Conservation (phyloP, 805 yeast genomes). For the Candida dendrica region DNA sequence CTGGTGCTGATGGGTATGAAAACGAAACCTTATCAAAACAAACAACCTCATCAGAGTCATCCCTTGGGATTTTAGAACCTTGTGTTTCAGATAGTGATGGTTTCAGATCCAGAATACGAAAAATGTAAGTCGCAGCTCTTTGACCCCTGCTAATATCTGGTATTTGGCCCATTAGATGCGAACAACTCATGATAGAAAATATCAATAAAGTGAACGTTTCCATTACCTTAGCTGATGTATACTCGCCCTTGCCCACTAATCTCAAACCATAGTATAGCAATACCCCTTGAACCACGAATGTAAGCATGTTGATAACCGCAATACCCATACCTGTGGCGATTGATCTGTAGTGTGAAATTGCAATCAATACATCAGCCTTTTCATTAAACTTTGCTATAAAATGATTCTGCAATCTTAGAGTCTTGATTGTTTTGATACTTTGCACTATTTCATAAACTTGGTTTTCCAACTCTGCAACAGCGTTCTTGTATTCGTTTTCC, state of each 20-base stretch:
- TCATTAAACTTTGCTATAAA: constrained; percentile 35
- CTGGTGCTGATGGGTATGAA: constrained; percentile 33
- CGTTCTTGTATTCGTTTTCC: constrained; percentile 55
- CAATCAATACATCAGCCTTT: constrained; percentile 25
- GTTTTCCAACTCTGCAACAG: constrained; percentile 48
- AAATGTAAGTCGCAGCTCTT: constrained; percentile 54
- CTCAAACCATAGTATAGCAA: constrained; percentile 74
- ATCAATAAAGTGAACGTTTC: constrained; percentile 65
- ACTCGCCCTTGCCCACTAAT: constrained; percentile 54
- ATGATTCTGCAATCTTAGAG: constrained; percentile 42
- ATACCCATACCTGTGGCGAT: constrained; percentile 60
- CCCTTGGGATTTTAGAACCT: constrained; percentile 28
- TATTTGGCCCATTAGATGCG: constrained; percentile 51
- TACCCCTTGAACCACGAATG: constrained; percentile 59
- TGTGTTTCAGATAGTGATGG: constrained; percentile 29
- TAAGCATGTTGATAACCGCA: constrained; percentile 46
- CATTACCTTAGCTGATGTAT: constrained; percentile 50
- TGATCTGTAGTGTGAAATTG: constrained; percentile 44
- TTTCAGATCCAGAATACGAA: constrained; percentile 29
- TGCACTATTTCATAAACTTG: constrained; percentile 42
- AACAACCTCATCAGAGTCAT: constrained; percentile 19
- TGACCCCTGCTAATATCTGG: constrained; percentile 80
- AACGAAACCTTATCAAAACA: constrained; percentile 41
- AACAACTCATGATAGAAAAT: constrained; percentile 64
- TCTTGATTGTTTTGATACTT: constrained; percentile 58